Conservation (phyloP, 768 basidiomycete species). For the Termitomyces sp. region DNA sequence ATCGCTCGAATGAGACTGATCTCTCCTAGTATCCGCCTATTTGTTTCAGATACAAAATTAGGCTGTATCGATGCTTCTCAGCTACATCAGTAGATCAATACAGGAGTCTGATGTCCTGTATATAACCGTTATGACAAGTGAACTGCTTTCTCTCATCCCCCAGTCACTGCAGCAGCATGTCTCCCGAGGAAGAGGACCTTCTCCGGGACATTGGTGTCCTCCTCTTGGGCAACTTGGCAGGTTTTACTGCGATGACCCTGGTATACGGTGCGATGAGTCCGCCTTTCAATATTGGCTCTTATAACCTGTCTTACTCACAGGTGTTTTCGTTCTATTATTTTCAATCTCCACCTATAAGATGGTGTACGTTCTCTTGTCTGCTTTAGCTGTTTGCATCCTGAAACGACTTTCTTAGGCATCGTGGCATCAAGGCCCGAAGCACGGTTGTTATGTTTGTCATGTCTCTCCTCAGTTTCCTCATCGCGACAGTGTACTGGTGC, state of each 20-base stretch:
- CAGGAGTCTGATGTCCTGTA: background rate
- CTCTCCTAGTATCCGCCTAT: background rate
- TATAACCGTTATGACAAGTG: background rate
- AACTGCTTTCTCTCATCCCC: background rate
- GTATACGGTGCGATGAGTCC: constrained; percentile 5
- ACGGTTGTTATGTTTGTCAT: background rate
- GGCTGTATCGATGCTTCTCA: background rate
- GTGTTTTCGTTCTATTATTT: constrained; percentile 12
- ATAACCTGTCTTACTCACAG: background rate
- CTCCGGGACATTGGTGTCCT: constrained; percentile 11
- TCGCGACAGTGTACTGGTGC: constrained; percentile 12
- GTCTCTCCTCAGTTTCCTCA: constrained; percentile 3
- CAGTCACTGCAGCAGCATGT: background rate
- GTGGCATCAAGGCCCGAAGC: constrained; percentile 2
- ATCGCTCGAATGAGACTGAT: too few relatives aligned
- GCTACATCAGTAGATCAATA: background rate
- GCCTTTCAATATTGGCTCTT: too few relatives aligned
- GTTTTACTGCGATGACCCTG: constrained; percentile 13
- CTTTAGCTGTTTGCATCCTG: background rate
- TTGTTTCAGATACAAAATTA: background rate
- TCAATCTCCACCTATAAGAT: constrained; percentile 9
- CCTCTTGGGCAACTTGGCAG: constrained; percentile 10
- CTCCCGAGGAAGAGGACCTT: constrained; percentile 5
- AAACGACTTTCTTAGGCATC: background rate
- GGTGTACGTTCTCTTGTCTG: constrained; percentile 1